Percentiles rank a stretch among this genome's conserved stretches.
phyloP scores from a whole-genome alignment of 2,329 filamentous ascomycete species.

The Chrysoporthe deuterocubensis region DNA sequence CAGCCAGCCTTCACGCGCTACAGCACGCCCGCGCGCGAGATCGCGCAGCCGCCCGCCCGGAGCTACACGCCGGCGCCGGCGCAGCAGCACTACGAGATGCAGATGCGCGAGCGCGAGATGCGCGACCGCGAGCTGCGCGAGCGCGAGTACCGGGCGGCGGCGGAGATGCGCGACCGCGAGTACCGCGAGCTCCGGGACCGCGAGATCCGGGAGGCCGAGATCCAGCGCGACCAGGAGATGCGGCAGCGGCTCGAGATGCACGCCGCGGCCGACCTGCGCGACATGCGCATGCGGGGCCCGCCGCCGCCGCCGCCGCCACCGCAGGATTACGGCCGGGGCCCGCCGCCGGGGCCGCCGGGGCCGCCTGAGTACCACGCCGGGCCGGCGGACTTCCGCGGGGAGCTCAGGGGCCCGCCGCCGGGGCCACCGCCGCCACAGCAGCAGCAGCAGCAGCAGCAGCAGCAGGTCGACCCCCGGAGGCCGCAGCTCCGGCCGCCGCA shows the following conservation, averaged over 20 bases:
- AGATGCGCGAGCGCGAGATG: conserved; percentile 17
- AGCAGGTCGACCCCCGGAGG: conserved; percentile 20
- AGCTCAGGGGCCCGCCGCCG: conserved; percentile 23
- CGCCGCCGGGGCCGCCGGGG: conserved; percentile 10
- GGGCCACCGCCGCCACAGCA: conserved; percentile 7
- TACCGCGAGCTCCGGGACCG: not conserved
- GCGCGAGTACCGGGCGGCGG: not conserved
- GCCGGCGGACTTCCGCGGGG: conserved; percentile 22
- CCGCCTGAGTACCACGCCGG: conserved; percentile 20
- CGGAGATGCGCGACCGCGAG: conserved; percentile 14
- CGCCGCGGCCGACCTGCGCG: conserved; percentile 21
- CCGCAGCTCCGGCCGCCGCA: conserved; percentile 26
- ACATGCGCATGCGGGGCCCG: conserved; percentile 23
- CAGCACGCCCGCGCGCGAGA: conserved; percentile 24
- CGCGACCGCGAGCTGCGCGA: conserved; percentile 1
- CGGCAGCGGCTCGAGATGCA: conserved; percentile 16
- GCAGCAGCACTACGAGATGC: conserved; percentile 21
- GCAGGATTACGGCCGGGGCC: conserved; percentile 13
- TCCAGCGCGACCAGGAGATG: conserved; percentile 1
- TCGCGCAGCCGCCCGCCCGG: conserved; percentile 16
- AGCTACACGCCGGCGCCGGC: conserved; percentile 25
- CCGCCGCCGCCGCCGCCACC: too few species aligned
- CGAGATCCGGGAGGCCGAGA: not conserved
- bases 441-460: conserved; percentile 3
- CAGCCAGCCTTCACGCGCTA: conserved; percentile 21